Percentiles rank a stretch among this genome's conserved stretches.
Conservation (phyloP, 441 rosid genomes). For the Gossypium gossypioides region DNA sequence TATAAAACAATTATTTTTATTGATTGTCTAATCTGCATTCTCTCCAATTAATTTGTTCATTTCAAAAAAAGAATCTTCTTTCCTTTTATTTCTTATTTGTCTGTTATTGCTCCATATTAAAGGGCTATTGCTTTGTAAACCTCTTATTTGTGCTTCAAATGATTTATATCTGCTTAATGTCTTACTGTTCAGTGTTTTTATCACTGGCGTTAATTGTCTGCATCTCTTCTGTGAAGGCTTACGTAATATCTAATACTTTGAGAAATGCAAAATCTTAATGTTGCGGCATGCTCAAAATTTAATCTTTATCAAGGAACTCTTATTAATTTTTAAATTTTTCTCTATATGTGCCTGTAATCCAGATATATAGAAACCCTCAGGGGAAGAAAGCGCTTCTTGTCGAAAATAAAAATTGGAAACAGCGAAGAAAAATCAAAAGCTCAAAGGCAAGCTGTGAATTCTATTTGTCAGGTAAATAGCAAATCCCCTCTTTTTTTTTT, state of each 20-base stretch:
- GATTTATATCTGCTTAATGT: neutral
- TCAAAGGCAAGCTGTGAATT: conserved; percentile 96
- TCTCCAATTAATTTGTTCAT: neutral
- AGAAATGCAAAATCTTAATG: neutral
- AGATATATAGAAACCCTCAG: conserved; percentile 82
- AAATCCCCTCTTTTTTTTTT: neutral
- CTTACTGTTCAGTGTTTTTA: neutral
- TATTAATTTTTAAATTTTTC: neutral
- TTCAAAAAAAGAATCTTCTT: neutral
- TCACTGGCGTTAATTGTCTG: neutral
- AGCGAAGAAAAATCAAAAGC: conserved; percentile 77
- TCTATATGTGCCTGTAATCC: conserved; percentile 17
- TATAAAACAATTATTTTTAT: neutral
- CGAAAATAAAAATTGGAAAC: conserved; percentile 83
- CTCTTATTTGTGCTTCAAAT: neutral
- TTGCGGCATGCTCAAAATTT: neutral
- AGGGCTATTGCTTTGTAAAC: neutral
- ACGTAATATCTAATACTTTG: neutral
- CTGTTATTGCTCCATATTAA: neutral
- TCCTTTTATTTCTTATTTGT: neutral
- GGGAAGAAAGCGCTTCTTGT: conserved; percentile 90
- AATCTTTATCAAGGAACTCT: neutral
- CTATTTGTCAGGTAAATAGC: conserved; percentile 76
- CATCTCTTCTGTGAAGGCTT: neutral
- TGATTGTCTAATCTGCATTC: neutral